Base-by-base conservation (phyloP, 345 rosid genomes). In the Salix arbutifolia region DNA sequence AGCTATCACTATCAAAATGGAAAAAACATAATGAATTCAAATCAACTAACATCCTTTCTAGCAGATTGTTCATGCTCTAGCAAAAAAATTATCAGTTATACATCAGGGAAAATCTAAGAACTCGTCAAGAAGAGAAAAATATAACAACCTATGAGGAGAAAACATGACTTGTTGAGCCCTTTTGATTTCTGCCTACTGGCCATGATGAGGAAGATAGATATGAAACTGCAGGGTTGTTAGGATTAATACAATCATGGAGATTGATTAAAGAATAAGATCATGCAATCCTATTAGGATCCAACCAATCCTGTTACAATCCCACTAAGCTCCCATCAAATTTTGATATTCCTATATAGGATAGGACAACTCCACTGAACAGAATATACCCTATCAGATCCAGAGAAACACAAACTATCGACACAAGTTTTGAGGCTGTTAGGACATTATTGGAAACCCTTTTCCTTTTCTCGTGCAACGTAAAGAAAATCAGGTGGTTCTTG, bases 71-170 rank as follows among this genome's bases (percentile, higher is more conserved):
- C 8, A 58, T 16, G 21, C 14, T 37, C 35, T 14, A 64, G 40
- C 37, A 14, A 53, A 35, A 70, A 1, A 66, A 2, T 9, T 17
- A 1, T 3, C 19, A 1, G 38, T 30, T 3, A 26, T 64, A 13
- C 35, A 65, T 30, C 38, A 17, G 21, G 38, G 38, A 13, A 21
- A 68, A 68, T 9, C 10, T 0, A 60, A 30, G 28, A n/a, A 19
- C 37, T 58, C 1, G 3, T 58, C 64, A n/a, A 23, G 4, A 23
- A 58, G 64, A 58, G 26, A n/a, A 10, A 40, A 44, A 4, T 31
- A 25, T 6, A 2, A 2, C 77, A 86, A 90, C 96, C 93, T 81
- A 95, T 95, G 66, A 95, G 97, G 71, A 93, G 90, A 77, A 82
- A 70, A 72, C 97, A 91, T 28, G 97, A 78, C 78, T 73, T 90